phyloP scores from a whole-genome alignment of 1,284 basidiomycete genomes.

The Tremellales sp. region DNA sequence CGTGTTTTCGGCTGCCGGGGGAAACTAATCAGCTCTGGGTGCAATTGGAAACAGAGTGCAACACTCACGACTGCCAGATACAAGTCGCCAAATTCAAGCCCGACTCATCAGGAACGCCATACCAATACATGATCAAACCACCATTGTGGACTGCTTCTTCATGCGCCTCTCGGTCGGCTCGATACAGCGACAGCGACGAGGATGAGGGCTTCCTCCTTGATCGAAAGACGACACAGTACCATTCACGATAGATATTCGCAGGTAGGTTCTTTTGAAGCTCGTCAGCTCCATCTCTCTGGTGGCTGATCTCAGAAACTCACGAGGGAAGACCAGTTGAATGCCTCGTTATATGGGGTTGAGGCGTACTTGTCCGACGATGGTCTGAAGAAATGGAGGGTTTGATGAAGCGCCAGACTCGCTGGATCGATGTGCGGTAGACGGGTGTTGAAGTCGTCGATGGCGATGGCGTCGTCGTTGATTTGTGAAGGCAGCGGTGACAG shows the following conservation, averaged over 20 bases:
- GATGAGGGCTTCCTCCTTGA: constrained; percentile 61
- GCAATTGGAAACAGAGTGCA: background rate
- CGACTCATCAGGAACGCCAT: constrained; percentile 72
- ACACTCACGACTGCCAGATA: constrained; percentile 66
- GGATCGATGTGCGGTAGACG: constrained; percentile 77
- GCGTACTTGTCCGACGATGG: constrained; percentile 65
- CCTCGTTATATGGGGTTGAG: constrained; percentile 58
- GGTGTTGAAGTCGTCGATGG: constrained; percentile 59
- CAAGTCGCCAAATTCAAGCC: constrained; percentile 90
- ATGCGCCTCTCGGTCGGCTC: constrained; percentile 78
- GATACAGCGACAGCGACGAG: constrained; percentile 60
- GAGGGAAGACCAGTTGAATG: constrained; percentile 84
- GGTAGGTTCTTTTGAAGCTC: constrained; percentile 19
- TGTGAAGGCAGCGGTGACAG: constrained; percentile 59
- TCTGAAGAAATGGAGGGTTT: constrained; percentile 71
- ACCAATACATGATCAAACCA: constrained; percentile 77
- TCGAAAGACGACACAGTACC: constrained; percentile 88
- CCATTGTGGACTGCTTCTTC: constrained; percentile 84
- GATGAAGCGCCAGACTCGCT: constrained; percentile 75
- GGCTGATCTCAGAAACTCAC: constrained; percentile 13
- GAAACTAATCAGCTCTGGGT: background rate
- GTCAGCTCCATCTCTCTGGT: background rate
- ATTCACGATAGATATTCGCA: constrained; percentile 56
- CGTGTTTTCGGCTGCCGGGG: constrained; percentile 63
- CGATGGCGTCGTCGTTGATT: constrained; percentile 26